These are phyloP conservation scores for Xylariaceae sp. DNA, from an alignment of 2,329 filamentous ascomycete genomes.

Conservation along the genomic window DNA sequence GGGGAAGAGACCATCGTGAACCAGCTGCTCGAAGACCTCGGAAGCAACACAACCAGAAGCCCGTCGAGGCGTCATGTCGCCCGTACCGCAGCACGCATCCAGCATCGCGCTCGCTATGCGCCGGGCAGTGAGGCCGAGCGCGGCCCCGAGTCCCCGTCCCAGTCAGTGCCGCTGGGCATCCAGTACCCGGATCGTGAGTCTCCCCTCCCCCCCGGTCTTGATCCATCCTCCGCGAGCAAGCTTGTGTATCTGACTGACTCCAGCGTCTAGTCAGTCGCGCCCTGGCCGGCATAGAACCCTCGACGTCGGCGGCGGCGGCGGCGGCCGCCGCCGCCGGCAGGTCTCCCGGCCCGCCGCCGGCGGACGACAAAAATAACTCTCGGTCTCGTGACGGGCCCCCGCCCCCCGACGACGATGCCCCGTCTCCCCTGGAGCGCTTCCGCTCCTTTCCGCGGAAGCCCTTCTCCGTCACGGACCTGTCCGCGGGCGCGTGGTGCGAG, in stretches of 20 bases:
- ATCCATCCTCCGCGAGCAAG: too few relatives aligned
- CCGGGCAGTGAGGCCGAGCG: too few relatives aligned
- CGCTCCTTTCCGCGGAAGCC: conserved; percentile 69
- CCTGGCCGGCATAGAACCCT: conserved; percentile 20
- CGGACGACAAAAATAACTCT: too few relatives aligned
- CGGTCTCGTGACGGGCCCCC: conserved; percentile 2
- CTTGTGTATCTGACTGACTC: conserved; percentile 58
- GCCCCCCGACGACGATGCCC: conserved; percentile 21
- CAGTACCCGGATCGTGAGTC: conserved; percentile 48
- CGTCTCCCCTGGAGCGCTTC: conserved; percentile 66
- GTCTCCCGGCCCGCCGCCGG: too few relatives aligned
- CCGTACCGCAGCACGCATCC: too few relatives aligned
- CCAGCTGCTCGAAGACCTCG: conserved; percentile 17
- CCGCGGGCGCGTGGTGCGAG: conserved; percentile 92
- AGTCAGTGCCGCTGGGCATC: conserved; percentile 22
- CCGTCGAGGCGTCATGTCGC: too few relatives aligned
- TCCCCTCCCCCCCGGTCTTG: too few relatives aligned
- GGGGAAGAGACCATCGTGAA: conserved; percentile 24
- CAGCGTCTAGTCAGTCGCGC: conserved; percentile 55
- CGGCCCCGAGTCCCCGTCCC: too few relatives aligned
- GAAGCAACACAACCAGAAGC: too few relatives aligned
- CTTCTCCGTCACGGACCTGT: conserved; percentile 79
- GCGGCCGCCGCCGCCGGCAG: too few relatives aligned
- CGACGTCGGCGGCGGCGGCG: neutral
- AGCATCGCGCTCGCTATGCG: too few relatives aligned